Base-by-base conservation (phyloP, 768 basidiomycete species). In the Amanita polypyramis region DNA sequence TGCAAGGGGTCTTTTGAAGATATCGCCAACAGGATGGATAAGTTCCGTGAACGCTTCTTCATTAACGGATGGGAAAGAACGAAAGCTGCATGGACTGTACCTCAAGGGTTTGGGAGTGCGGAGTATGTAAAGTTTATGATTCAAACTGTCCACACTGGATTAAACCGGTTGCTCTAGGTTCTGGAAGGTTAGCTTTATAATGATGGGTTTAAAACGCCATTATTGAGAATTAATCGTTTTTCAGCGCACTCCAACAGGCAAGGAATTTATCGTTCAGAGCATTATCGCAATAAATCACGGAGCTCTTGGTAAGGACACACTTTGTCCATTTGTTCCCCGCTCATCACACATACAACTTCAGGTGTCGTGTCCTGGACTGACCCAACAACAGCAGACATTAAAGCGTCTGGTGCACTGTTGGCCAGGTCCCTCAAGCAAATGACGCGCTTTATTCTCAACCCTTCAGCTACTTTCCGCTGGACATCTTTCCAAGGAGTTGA, bases 51-150 rank as follows among this genome's bases (percentile, higher is more conserved):
- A 42, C 70, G 84, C 17, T 55, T 82, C 12, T 73, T 76, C 51
- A 68, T 75, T 41, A 74, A 81, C 52, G 83, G 82, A 2, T 83
- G 83, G 79, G 79, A 80, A 53, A 66, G 76, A 8, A 76, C 72
- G 4, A 80, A 84, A 58, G 74, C 81, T 1, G 71, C 87, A 0
- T 89, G 86, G 88, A 78, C 80, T 1, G 86, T 89, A 1, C 83
- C 85, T 0, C 87, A 90, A 61, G 85, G 74, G 0, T 90, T 90
- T 57, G 83, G 84, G 20, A 74, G 72, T 48, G 19, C 63, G 63
- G 30, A 75, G 75, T n/a, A 10, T 15, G 63, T 85, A 64, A 53
- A 67, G 63, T 35, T 52, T 25, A 8, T 9, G 15, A 29, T 8
- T 30, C 29, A 42, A 17, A 19, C 25, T 10, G 10, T 38, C 21